Evolutionary conservation across 2,329 filamentous ascomycete species (phyloP).

Genomic region (Apiospora marii): DNA sequence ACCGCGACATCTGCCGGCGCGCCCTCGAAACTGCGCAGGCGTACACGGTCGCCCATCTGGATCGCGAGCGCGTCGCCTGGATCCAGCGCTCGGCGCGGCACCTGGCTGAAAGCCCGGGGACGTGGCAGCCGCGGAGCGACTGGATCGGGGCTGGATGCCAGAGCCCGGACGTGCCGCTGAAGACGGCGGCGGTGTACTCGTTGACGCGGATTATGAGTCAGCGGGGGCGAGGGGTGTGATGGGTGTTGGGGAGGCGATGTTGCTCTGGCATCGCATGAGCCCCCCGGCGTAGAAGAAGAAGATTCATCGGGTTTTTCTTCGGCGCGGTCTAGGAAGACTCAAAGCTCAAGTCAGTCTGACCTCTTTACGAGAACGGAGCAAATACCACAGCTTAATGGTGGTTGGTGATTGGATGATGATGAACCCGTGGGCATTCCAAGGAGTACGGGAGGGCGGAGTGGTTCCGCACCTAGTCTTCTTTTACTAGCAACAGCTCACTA

Average conservation of each 20-base stretch:
- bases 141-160: conserved; percentile 1
- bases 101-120: neutral
- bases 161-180: conserved; percentile 3
- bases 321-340: too few species aligned
- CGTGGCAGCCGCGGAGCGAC: neutral
- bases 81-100: neutral
- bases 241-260: neutral
- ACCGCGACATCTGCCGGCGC: neutral
- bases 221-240: neutral
- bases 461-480: too few species aligned
- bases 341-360: too few species aligned
- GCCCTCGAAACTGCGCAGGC: neutral
- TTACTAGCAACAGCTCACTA: too few species aligned
- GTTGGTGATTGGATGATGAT: too few species aligned
- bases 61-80: neutral
- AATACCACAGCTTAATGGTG: too few species aligned
- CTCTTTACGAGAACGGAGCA: too few species aligned
- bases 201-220: conserved; percentile 1
- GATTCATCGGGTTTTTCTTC: too few species aligned
- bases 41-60: neutral
- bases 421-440: too few species aligned
- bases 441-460: too few species aligned
- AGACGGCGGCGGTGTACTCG: conserved; percentile 1
- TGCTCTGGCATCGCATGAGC: neutral
- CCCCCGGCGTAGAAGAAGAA: neutral